Evolutionary conservation across 352 stramenopile genomes (phyloP).

Genomic region (Phytophthora sp.): DNA sequence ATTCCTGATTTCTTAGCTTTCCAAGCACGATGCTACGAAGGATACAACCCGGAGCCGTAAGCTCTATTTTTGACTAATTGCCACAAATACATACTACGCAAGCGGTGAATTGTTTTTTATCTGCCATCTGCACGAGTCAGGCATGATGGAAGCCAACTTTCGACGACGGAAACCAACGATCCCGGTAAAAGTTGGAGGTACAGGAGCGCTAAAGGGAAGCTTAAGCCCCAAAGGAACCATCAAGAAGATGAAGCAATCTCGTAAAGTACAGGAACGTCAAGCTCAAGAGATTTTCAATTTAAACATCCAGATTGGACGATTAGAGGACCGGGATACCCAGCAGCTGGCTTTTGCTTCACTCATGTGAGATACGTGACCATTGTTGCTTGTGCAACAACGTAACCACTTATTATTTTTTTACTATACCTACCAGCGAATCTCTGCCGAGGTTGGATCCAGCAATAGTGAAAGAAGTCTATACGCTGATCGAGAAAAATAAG

Average conservation of each 20-base stretch:
- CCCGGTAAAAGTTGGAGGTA: constrained; percentile 3
- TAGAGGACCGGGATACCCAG: constrained; percentile 75
- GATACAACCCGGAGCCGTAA: no score
- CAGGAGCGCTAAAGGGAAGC: neutral
- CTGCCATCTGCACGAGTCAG: neutral
- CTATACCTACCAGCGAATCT: constrained; percentile 34
- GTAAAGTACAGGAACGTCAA: constrained; percentile 49
- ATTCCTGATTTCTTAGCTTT: no score
- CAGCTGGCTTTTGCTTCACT: constrained; percentile 59
- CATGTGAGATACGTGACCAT: constrained; percentile 36
- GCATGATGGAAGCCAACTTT: constrained; percentile 32
- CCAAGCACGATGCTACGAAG: no score
- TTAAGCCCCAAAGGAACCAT: constrained; percentile 39
- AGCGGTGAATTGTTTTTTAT: neutral
- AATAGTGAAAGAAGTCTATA: constrained; percentile 49
- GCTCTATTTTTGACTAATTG: no score
- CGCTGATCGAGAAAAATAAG: constrained; percentile 69
- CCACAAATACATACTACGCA: no score
- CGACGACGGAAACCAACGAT: constrained; percentile 1
- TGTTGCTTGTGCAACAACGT: neutral
- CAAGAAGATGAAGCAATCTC: constrained; percentile 52
- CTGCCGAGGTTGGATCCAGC: constrained; percentile 41
- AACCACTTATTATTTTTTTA: no score
- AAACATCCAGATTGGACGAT: constrained; percentile 52
- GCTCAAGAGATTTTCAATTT: constrained; percentile 44